Conservation (phyloP, 768 basidiomycete genomes). For the Boletus edulis region DNA sequence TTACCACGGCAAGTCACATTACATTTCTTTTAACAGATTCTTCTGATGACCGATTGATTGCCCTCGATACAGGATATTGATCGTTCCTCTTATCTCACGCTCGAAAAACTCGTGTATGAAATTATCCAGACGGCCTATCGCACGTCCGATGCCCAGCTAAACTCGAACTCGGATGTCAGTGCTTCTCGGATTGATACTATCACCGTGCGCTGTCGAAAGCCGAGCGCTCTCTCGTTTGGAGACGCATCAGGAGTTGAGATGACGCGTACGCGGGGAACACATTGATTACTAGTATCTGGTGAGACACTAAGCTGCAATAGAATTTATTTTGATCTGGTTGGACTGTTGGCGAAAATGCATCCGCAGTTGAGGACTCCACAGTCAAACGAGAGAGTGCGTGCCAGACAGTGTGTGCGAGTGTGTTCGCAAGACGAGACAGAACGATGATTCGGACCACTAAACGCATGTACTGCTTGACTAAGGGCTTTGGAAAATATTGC, state of each 20-base stretch:
- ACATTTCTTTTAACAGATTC: neutral
- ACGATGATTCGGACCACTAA: no score
- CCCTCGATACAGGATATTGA: constrained; percentile 7
- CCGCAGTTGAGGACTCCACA: no score
- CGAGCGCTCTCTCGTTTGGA: constrained; percentile 68
- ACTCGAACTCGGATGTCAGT: neutral
- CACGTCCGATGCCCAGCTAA: constrained; percentile 48
- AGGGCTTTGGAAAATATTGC: no score
- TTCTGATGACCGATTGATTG: neutral
- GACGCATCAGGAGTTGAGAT: constrained; percentile 62
- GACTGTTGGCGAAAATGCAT: no score
- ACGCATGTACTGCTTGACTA: no score
- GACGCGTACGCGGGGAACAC: constrained; percentile 34
- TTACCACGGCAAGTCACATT: constrained; percentile 26
- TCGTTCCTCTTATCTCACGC: constrained; percentile 15
- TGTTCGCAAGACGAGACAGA: no score
- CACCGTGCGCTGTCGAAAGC: constrained; percentile 61
- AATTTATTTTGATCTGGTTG: no score
- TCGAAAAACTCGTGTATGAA: constrained; percentile 36
- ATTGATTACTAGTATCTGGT: no score
- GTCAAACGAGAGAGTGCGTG: no score
- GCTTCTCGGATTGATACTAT: constrained; percentile 38
- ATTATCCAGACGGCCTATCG: constrained; percentile 51
- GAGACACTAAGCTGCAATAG: no score
- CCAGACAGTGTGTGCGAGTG: no score